Base-by-base conservation (phyloP, 2,329 filamentous ascomycete species). In the Penicillium frequentans region DNA sequence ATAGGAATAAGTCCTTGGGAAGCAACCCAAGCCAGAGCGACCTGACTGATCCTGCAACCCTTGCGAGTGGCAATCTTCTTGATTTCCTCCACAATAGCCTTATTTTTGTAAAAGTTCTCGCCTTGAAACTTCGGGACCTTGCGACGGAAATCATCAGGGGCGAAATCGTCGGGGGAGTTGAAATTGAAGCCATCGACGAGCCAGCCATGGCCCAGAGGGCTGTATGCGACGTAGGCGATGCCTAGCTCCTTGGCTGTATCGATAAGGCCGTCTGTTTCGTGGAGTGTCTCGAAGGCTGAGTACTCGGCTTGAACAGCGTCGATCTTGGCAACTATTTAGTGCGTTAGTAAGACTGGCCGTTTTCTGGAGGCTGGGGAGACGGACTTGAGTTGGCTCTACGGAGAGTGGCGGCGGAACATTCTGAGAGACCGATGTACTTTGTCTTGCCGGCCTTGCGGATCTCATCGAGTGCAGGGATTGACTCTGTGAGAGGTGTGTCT, bases 351-450 rank as follows among this genome's bases (percentile, higher is more conserved):
- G 5, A 2, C 13, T 42, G 8, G 10, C 8, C 0, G 1, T 7
- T n/a, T 3, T 14, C 1, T 5, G 14, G 13, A 16, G 1, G 7
- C 4, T 44, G 35, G 14, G 24, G 3, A n/a, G 23, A 64, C 70
- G 44, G 46, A 79, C 77, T 79, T 1, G 76, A 75, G 52, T 78
- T 75, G 0, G 78, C 79, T 55, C 77, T 78, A 23, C 77, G 75
- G 5, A 81, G 61, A 0, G 79, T 81, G 1, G 65, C 65, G 0
- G 77, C 77, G 2, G 78, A 81, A 58, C 78, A 80, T 54, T 81
- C 79, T 0, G 77, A 80, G 0, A 81, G 70, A 13, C 78, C 79
- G 49, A 81, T 81, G 52, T 79, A 80, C 64, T 79, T 80, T 16
- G 78, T 79, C 65, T 80, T 81, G 5, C 79, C 78, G 0, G 73